Evolutionary conservation across 768 basidiomycete species (phyloP).

Genomic region (Coprinopsis cinerea): DNA sequence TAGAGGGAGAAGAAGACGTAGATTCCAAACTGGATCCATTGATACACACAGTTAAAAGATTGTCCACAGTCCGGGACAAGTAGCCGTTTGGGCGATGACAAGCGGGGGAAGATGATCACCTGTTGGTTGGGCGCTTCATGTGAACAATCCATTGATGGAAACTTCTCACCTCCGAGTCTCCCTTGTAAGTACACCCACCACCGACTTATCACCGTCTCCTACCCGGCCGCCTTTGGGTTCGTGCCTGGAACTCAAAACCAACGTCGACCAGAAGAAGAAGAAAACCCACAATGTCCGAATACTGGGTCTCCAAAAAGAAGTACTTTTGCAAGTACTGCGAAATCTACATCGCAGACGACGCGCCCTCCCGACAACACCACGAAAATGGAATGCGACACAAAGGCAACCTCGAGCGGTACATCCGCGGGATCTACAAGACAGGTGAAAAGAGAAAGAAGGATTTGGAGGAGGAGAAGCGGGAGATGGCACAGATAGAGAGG

Average conservation of each 20-base stretch:
- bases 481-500: conserved; percentile 82
- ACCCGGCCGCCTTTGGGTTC: neutral
- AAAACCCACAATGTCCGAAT: conserved; percentile 96
- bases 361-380: conserved; percentile 83
- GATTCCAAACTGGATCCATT: too few relatives aligned
- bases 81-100: neutral
- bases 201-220: neutral
- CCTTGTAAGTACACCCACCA: neutral
- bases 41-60: too few relatives aligned
- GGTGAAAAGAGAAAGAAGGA: conserved; percentile 87
- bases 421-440: conserved; percentile 87
- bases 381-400: conserved; percentile 92
- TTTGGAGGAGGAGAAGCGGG: conserved; percentile 76
- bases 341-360: conserved; percentile 95
- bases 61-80: too few relatives aligned
- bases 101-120: neutral
- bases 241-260: too few relatives aligned
- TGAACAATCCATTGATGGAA: neutral
- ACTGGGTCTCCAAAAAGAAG: conserved; percentile 89
- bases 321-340: conserved; percentile 98
- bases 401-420: conserved; percentile 89
- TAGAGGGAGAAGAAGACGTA: too few relatives aligned
- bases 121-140: neutral
- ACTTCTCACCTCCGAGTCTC: neutral
- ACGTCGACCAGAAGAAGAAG: too few relatives aligned